Conservation (phyloP, 2,329 filamentous ascomycete species). For the Ophiostoma tasmaniense region DNA sequence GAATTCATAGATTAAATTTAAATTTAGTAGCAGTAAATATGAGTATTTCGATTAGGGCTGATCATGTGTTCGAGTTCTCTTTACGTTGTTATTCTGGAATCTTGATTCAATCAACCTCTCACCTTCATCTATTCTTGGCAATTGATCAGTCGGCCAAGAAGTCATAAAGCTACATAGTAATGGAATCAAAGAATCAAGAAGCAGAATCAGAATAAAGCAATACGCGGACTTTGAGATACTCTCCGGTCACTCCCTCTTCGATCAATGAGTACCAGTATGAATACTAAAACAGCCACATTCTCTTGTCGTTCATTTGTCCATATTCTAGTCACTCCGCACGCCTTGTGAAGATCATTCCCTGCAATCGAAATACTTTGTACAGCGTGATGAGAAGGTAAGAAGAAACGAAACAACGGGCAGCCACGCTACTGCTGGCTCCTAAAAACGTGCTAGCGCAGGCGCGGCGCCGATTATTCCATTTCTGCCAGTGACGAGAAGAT, state of each 20-base stretch:
- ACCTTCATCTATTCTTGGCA: background rate
- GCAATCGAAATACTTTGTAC: background rate
- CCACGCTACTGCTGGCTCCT: background rate
- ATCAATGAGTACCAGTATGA: too few relatives aligned
- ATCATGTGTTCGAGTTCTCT: background rate
- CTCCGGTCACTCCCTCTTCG: background rate
- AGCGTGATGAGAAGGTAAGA: too few relatives aligned
- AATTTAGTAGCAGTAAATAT: background rate
- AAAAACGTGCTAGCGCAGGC: background rate
- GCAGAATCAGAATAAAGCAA: too few relatives aligned
- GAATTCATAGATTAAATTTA: background rate
- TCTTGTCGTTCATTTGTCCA: background rate
- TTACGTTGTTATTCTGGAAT: too few relatives aligned
- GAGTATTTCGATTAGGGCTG: background rate
- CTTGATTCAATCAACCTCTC: too few relatives aligned
- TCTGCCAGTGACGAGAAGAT: background rate
- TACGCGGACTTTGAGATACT: background rate
- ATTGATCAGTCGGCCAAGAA: too few relatives aligned
- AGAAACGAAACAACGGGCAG: background rate
- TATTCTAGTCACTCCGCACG: background rate
- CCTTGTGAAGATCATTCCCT: constrained; percentile 1
- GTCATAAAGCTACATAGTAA: too few relatives aligned
- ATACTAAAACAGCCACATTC: too few relatives aligned
- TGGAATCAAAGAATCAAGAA: too few relatives aligned
- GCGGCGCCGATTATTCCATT: constrained; percentile 2